Evolutionary conservation across 306 rosid genomes (phyloP).

Genomic region (Prunus armeniaca): DNA sequence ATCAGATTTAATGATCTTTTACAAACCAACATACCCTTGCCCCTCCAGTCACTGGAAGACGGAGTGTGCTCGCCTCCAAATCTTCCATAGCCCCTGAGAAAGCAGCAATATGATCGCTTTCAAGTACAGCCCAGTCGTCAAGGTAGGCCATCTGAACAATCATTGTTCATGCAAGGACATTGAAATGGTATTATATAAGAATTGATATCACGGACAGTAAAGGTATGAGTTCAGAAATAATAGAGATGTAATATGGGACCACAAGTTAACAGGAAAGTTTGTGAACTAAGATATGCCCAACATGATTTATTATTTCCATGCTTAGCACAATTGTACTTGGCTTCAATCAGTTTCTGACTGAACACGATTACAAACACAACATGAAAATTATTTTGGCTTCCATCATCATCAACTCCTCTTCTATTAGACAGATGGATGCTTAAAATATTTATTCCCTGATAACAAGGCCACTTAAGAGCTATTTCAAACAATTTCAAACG

Average conservation of each 20-base stretch:
- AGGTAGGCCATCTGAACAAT: conserved; percentile 72
- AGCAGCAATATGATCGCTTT: conserved; percentile 68
- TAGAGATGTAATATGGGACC: background rate
- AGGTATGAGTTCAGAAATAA: background rate
- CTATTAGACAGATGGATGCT: conserved; percentile 1
- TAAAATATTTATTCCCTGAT: background rate
- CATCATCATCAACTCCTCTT: background rate
- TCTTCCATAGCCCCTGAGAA: conserved; percentile 82
- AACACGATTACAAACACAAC: background rate
- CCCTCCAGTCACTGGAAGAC: conserved; percentile 84
- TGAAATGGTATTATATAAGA: conserved; percentile 18
- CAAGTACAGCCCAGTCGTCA: conserved; percentile 82
- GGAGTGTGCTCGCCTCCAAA: conserved; percentile 91
- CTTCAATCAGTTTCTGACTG: background rate
- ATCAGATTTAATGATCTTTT: conserved; percentile 18
- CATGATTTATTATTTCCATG: background rate
- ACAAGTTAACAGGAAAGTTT: background rate
- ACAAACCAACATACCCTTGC: conserved; percentile 60
- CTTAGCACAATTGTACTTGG: background rate
- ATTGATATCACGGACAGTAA: background rate
- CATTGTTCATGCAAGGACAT: conserved; percentile 26
- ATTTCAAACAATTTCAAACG: background rate
- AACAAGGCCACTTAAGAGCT: background rate
- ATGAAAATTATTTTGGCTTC: background rate
- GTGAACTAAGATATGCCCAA: background rate